Evolutionary conservation across 2,329 filamentous ascomycete species (phyloP).

Genomic region (Fusarium albosuccineum): DNA sequence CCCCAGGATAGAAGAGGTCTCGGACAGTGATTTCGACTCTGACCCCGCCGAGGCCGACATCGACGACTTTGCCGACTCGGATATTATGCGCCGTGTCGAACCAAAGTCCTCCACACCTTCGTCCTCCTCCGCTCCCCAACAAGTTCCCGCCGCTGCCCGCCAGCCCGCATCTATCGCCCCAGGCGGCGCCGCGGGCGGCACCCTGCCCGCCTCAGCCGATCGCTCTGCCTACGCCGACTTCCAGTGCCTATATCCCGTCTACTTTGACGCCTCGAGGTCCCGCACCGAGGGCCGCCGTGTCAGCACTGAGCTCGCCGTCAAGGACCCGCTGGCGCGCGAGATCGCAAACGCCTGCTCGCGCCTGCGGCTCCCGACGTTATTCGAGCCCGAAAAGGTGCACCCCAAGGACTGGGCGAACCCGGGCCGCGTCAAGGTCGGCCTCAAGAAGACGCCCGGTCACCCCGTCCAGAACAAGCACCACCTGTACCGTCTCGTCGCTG

Average conservation of each 20-base stretch:
- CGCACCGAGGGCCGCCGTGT: slow-evolving; percentile 88
- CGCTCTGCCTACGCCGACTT: slow-evolving; percentile 76
- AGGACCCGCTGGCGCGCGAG: slow-evolving; percentile 88
- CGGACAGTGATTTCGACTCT: slow-evolving; percentile 81
- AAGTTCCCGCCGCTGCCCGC: slow-evolving; percentile 46
- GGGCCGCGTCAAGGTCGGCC: slow-evolving; percentile 83
- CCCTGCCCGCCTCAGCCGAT: slow-evolving; percentile 57
- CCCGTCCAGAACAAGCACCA: slow-evolving; percentile 83
- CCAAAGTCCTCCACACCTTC: slow-evolving; percentile 47
- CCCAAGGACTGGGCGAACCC: slow-evolving; percentile 99
- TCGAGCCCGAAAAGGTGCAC: slow-evolving; percentile 93
- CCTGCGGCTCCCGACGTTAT: slow-evolving; percentile 78
- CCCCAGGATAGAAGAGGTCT: slow-evolving; percentile 92
- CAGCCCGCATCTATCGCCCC: slow-evolving; percentile 44
- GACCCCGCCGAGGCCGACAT: slow-evolving; percentile 93
- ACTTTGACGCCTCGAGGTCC: slow-evolving; percentile 85
- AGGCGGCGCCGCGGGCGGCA: slow-evolving; percentile 48
- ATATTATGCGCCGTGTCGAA: slow-evolving; percentile 65
- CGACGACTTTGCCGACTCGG: slow-evolving; percentile 70
- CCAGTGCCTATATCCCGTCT: slow-evolving; percentile 93
- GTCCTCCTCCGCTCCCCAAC: slow-evolving; percentile 40
- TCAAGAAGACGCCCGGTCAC: slow-evolving; percentile 57
- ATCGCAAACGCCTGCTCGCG: slow-evolving; percentile 87
- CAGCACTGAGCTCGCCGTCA: slow-evolving; percentile 76
- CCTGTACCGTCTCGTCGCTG: slow-evolving; percentile 83